Base-by-base conservation (phyloP, 371 early-diverging fungal species). In the Paraphysoderma sedebokerense region DNA sequence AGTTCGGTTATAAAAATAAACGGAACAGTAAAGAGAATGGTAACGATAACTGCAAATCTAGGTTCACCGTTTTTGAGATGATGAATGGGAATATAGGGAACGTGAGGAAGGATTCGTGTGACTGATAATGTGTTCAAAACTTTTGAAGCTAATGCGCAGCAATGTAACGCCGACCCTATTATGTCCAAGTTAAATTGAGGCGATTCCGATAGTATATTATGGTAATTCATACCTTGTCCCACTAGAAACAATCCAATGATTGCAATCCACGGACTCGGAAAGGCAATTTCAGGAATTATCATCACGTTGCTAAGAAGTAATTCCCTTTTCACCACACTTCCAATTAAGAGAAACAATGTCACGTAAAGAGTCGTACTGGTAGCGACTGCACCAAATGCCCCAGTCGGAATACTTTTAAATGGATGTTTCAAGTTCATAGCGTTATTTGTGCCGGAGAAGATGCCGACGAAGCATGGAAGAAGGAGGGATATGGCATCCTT, bases 31-130 rank as follows among this genome's bases (percentile, higher is more conserved):
- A 61, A 40, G 9, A 52, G 12, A 9, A 56, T 37, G 1, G 52
- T 46, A 7, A 61, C n/a, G 17, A 59, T 22, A 29, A 58, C 39
- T 15, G 54, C 49, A 17, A 53, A 22, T 26, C 55, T 27, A 15
- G 48, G 51, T 24, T 50, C 52, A 29, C 23, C 23, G 32, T 12
- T 33, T 6, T 27, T 9, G 23, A 37, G 34, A 8, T 9, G n/a
- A 17, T 46, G n/a, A n/a, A n/a, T n/a, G 19, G 42, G 42, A 20
- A 42, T 9, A 24, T 13, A 19, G 19, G 28, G 7, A 17, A 20
- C 19, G 27, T 32, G 42, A 7, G 46, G 32, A 2, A 45, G 30
- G 32, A 45, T 24, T 24, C 22, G 19, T 1, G 11, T 15, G 32
- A 15, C 32, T 6, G 27, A 28, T 35, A 49, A 11, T 8, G 23